Evolutionary conservation across 371 early-diverging fungal species (phyloP).

Genomic region (Lichtheimia hyalospora): DNA sequence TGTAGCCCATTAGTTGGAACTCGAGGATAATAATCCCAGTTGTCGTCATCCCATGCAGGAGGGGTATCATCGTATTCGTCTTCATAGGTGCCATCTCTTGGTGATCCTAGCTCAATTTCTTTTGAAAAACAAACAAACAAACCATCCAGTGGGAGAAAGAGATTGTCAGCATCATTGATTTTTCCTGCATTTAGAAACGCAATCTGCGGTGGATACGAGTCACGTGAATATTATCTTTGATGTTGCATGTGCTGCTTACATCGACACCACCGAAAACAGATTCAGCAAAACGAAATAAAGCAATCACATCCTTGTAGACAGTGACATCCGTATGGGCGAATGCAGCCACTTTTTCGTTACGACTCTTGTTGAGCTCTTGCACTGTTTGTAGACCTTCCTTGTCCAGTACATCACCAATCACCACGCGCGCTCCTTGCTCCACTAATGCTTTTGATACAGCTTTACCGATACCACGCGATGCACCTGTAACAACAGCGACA

Average conservation of each 20-base stretch:
- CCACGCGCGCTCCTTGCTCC: constrained; percentile 53
- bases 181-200: constrained; percentile 12
- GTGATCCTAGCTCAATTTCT: too few relatives aligned
- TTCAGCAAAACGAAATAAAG: constrained; percentile 48
- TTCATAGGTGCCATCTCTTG: too few relatives aligned
- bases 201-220: constrained; percentile 7
- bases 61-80: too few relatives aligned
- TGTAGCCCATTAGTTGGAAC: too few relatives aligned
- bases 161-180: neutral
- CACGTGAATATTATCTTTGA: too few relatives aligned
- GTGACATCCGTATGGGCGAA: constrained; percentile 64
- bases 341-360: constrained; percentile 31
- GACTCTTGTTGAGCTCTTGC: constrained; percentile 37
- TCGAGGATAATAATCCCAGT: too few relatives aligned
- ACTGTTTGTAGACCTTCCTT: constrained; percentile 38
- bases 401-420: constrained; percentile 62
- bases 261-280: constrained; percentile 47
- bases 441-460: constrained; percentile 49
- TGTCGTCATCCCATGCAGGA: too few relatives aligned
- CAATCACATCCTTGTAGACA: constrained; percentile 41
- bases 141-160: constrained; percentile 13
- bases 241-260: constrained; percentile 5
- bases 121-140: neutral
- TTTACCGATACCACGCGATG: constrained; percentile 61
- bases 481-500: constrained; percentile 70